phyloP scores from a whole-genome alignment of 495 filamentous ascomycete species.

The Penicillium bialowiezense region DNA sequence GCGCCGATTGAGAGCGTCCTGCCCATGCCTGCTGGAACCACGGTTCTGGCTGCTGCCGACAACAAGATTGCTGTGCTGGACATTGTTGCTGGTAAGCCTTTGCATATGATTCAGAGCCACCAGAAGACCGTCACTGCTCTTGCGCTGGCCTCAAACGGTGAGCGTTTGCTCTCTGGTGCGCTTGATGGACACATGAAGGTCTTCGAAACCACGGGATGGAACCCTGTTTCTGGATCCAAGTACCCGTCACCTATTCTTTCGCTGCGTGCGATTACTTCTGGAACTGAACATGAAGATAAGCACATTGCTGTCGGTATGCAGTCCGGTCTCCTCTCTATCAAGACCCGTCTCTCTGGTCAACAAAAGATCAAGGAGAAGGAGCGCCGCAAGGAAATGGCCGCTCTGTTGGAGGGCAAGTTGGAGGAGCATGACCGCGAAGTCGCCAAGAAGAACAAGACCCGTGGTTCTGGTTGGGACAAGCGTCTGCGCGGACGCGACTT shows the following conservation, averaged over 20 bases:
- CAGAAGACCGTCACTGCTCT: conserved; percentile 96
- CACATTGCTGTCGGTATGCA: conserved; percentile 94
- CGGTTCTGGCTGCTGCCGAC: conserved; percentile 77
- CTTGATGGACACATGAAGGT: conserved; percentile 96
- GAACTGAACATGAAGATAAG: conserved; percentile 67
- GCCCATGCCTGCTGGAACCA: conserved; percentile 80
- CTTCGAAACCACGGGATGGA: conserved; percentile 89
- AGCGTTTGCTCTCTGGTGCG: conserved; percentile 78
- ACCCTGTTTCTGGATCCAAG: conserved; percentile 86
- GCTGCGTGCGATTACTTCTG: conserved; percentile 67
- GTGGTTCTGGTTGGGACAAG: conserved; percentile 66
- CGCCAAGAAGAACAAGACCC: conserved; percentile 63
- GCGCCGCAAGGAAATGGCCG: conserved; percentile 80
- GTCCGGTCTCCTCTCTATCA: conserved; percentile 81
- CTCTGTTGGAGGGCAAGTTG: conserved; percentile 72
- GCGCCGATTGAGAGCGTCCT: conserved; percentile 83
- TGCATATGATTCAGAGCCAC: conserved; percentile 85
- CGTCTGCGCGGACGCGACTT: conserved; percentile 74
- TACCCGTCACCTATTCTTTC: conserved; percentile 89
- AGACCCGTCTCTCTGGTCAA: conserved; percentile 79
- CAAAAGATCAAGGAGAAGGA: conserved; percentile 76
- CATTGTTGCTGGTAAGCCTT: conserved; percentile 82
- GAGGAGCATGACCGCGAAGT: conserved; percentile 65
- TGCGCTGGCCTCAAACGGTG: conserved; percentile 69
- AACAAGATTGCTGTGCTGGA: conserved; percentile 93